phyloP scores from a whole-genome alignment of 2,329 filamentous ascomycete species.

The Stagonosporopsis rhizophila region DNA sequence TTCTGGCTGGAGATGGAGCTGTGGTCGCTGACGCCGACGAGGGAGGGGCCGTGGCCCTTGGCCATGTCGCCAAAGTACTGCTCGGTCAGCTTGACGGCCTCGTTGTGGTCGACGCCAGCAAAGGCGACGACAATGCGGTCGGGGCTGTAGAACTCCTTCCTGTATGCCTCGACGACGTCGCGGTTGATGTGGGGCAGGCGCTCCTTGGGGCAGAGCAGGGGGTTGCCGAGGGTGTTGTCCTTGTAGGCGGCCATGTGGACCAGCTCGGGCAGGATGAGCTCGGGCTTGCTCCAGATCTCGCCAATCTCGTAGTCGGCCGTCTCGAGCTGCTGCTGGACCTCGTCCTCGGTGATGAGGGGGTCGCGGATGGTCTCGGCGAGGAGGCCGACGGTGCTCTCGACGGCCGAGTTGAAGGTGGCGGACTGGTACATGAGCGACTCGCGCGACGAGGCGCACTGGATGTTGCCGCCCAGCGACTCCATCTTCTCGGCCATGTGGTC shows the following conservation, averaged over 20 bases:
- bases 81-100: slow-evolving; percentile 80
- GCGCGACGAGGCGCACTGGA: slow-evolving; percentile 93
- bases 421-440: slow-evolving; percentile 99
- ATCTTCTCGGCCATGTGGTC: slow-evolving; percentile 89
- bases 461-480: slow-evolving; percentile 90
- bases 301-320: slow-evolving; percentile 95
- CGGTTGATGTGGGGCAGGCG: slow-evolving; percentile 77
- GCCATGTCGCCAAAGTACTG: slow-evolving; percentile 93
- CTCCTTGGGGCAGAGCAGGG: slow-evolving; percentile 87
- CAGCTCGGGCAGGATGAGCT: slow-evolving; percentile 92
- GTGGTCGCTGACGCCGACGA: slow-evolving; percentile 41
- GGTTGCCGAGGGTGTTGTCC: slow-evolving; percentile 95
- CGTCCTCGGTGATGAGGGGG: slow-evolving; percentile 81
- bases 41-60: slow-evolving; percentile 55
- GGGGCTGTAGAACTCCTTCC: slow-evolving; percentile 83
- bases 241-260: slow-evolving; percentile 96
- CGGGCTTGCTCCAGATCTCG: slow-evolving; percentile 97
- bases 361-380: slow-evolving; percentile 94
- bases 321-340: slow-evolving; percentile 84
- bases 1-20: slow-evolving; percentile 22
- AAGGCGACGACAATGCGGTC: slow-evolving; percentile 95
- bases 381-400: slow-evolving; percentile 80
- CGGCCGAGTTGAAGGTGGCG: slow-evolving; percentile 93
- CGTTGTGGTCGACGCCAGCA: slow-evolving; percentile 83
- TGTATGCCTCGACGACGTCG: slow-evolving; percentile 76